Evolutionary conservation across 192 early-diverging fungal species (phyloP).

Genomic region (Rhizoclosmatium sp.): DNA sequence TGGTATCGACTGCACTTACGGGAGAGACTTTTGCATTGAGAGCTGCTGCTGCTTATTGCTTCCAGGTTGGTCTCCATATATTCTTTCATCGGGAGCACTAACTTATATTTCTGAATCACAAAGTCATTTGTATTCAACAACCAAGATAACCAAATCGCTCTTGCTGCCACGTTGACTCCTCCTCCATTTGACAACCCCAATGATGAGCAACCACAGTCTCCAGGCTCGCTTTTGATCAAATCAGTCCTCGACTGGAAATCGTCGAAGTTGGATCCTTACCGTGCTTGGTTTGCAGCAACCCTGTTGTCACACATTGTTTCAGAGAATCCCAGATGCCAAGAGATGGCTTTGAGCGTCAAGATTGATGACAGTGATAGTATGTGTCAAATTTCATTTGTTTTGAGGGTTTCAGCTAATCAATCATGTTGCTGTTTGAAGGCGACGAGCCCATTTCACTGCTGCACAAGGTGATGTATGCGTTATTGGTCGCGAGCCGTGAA

Average conservation of each 20-base stretch:
- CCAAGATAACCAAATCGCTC: constrained; percentile 83
- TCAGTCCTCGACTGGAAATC: constrained; percentile 81
- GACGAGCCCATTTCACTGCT: constrained; percentile 84
- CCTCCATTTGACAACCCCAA: constrained; percentile 80
- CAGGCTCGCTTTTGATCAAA: constrained; percentile 86
- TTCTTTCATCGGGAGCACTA: neutral
- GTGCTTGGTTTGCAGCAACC: constrained; percentile 87
- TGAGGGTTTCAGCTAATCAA: neutral
- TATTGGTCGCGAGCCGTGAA: constrained; percentile 73
- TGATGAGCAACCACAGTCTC: constrained; percentile 73
- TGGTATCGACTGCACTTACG: constrained; percentile 77
- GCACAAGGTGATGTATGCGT: constrained; percentile 82
- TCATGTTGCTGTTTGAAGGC: neutral
- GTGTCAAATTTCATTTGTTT: neutral
- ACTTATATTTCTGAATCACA: neutral
- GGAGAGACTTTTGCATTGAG: constrained; percentile 75
- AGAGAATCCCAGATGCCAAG: constrained; percentile 79
- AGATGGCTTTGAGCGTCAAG: constrained; percentile 74
- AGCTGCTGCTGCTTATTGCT: constrained; percentile 83
- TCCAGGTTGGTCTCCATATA: constrained; percentile 57
- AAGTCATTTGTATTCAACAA: constrained; percentile 81
- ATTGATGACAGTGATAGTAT: constrained; percentile 77
- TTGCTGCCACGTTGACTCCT: constrained; percentile 84
- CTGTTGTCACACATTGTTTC: constrained; percentile 82
- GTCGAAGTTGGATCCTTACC: constrained; percentile 78